Percentiles rank a stretch among this genome's conserved stretches.
These are phyloP conservation scores for Fistulina hepatica DNA, from an alignment of 1,284 basidiomycete genomes.

Conservation along the genomic window DNA sequence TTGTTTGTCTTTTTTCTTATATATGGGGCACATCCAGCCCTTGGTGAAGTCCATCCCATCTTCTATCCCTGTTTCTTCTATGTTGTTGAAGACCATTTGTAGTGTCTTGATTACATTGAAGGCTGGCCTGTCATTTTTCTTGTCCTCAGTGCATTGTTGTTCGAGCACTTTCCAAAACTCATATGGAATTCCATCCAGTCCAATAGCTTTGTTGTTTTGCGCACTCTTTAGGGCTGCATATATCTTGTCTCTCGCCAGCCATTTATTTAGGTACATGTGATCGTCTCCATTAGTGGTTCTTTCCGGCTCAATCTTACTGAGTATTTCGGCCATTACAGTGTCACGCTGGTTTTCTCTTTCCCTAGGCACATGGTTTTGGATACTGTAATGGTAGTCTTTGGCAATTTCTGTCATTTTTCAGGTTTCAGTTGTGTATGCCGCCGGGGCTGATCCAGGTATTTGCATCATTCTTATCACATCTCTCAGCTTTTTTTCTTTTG, in stretches of 20 bases:
- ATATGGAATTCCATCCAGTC: conserved; percentile 5
- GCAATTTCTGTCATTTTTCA: conserved; percentile 13
- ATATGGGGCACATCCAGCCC: conserved; percentile 26
- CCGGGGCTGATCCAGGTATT: conserved; percentile 3
- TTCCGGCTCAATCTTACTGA: background rate
- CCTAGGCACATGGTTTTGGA: background rate
- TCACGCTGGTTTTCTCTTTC: background rate
- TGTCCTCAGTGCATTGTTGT: conserved; percentile 3
- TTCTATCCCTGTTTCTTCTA: conserved; percentile 10
- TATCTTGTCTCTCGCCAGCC: background rate
- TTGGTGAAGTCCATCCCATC: conserved; percentile 15
- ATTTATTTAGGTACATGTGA: background rate
- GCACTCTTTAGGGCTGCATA: conserved; percentile 1
- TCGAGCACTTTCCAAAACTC: conserved; percentile 5
- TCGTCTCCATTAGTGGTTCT: background rate
- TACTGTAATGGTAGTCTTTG: conserved; percentile 8
- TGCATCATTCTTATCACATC: conserved; percentile 4
- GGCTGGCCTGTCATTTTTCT: background rate
- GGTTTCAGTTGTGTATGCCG: conserved; percentile 5
- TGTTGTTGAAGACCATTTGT: conserved; percentile 10
- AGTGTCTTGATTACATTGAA: conserved; percentile 7
- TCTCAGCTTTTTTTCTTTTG: conserved; percentile 12
- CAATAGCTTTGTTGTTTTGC: background rate
- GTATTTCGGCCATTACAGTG: background rate
- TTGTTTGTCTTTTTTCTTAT: conserved; percentile 23